Percentiles rank a stretch among this genome's conserved stretches.
phyloP scores from a whole-genome alignment of 331 rosid species.

The Spiraea crenata region DNA sequence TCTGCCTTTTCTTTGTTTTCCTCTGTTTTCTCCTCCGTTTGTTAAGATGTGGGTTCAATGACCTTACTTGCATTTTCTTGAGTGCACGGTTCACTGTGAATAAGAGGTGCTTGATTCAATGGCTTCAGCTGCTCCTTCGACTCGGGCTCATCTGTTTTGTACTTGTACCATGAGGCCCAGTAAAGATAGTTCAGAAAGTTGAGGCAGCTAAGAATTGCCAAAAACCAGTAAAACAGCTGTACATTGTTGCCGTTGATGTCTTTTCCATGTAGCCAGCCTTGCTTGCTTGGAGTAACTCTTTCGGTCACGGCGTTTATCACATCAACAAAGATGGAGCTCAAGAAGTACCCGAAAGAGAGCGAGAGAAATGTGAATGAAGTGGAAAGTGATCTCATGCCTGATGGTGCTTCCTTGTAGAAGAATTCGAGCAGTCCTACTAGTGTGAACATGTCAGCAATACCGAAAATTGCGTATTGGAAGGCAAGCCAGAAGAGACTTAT shows the following conservation, averaged over 20 bases:
- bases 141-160: conserved; percentile 49
- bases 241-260: conserved; percentile 60
- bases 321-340: conserved; percentile 64
- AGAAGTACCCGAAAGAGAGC: conserved; percentile 64
- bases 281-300: conserved; percentile 52
- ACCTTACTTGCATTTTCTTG: conserved; percentile 31
- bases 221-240: conserved; percentile 73
- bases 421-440: conserved; percentile 76
- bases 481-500: conserved; percentile 81
- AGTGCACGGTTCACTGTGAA: conserved; percentile 3
- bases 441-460: conserved; percentile 93
- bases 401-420: conserved; percentile 75
- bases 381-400: conserved; percentile 75
- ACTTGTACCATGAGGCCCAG: conserved; percentile 75
- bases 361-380: conserved; percentile 79
- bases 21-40: conserved; percentile 33
- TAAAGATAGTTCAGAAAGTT: conserved; percentile 69
- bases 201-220: conserved; percentile 75
- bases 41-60: conserved; percentile 36
- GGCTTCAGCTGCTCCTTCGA: not conserved
- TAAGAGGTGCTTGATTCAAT: not conserved
- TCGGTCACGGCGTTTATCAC: conserved; percentile 64
- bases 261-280: conserved; percentile 68
- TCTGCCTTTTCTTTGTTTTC: conserved; percentile 12
- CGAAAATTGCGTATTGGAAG: conserved; percentile 76